Base-by-base conservation (phyloP, 768 basidiomycete species). In the Kwoniella europaea region DNA sequence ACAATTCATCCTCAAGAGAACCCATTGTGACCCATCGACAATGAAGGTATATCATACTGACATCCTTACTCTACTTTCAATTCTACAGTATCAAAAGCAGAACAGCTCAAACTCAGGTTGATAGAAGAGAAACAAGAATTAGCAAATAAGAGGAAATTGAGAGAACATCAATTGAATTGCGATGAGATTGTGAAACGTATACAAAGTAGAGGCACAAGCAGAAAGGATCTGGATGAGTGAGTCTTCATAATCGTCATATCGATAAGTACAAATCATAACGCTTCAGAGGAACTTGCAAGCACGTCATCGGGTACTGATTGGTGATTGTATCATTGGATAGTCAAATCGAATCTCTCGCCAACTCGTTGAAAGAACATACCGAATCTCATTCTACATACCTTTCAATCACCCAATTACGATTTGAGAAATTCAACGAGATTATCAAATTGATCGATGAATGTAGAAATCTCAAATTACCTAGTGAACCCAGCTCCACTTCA, bases 141-240 rank as follows among this genome's bases (percentile, higher is more conserved):
- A 1, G 73, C 55, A 22, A 16, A 50, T 2, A 76, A 72, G 65
- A 69, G 64, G 46, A 60, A 68, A 22, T 72, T 76, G 68, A 56
- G 78, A 53, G 75, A 78, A 68, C 67, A 71, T 60, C 67, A 69
- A 68, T 68, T 78, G 6, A 72, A 75, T 56, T 81, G 80, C 44
- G 80, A 81, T 68, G 75, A 74, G 63, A 73, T 81, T 16, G 78
- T 76, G 4, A 64, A 50, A 46, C 67, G 69, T 53, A 79, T 81
- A n/a, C 57, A 54, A 1, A 71, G 71, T 10, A 54, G 73, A 41
- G 72, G 71, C 4, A 77, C 71, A 64, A 67, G 62, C 6, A 62
- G 76, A 58, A 58, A 67, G 22, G 76, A 79, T 50, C 75, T 81
- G 12, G 76, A 78, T 42, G 78, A 77, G 80, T 81, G 57, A 71